These are phyloP conservation scores for Blastocystis sp. DNA, from an alignment of 352 stramenopile species.

Conservation along the genomic window DNA sequence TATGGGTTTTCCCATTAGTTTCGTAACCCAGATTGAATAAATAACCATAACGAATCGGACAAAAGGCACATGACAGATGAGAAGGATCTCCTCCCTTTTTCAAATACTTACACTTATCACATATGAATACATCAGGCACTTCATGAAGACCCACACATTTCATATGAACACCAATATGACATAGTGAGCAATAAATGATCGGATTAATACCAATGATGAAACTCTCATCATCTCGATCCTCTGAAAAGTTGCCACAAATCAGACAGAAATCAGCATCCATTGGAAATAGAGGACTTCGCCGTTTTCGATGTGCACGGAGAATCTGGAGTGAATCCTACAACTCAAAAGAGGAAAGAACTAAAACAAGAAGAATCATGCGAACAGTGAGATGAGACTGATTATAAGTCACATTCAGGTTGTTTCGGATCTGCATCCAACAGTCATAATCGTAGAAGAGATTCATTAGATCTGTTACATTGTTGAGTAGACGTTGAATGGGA, in stretches of 20 bases:
- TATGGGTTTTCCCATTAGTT: not conserved
- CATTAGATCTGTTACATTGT: not conserved
- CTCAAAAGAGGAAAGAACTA: not conserved
- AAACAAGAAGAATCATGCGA: not conserved
- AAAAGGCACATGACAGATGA: slow-evolving; percentile 27
- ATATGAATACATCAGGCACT: slow-evolving; percentile 12
- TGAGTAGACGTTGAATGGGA: not conserved
- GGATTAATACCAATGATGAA: slow-evolving; percentile 64
- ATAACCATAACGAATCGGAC: slow-evolving; percentile 41
- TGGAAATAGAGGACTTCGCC: not conserved
- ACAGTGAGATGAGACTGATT: not conserved
- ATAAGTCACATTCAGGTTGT: slow-evolving; percentile 8
- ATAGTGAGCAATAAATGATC: slow-evolving; percentile 55
- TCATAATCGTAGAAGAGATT: not conserved
- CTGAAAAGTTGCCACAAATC: slow-evolving; percentile 52
- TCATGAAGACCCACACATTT: slow-evolving; percentile 40
- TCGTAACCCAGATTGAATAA: not conserved
- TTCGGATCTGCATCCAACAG: not conserved
- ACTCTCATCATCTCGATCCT: slow-evolving; percentile 49
- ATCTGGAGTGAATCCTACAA: slow-evolving; percentile 2
- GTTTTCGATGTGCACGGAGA: not conserved
- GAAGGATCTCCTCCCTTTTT: slow-evolving; percentile 26
- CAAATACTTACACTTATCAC: slow-evolving; percentile 56
- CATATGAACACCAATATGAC: slow-evolving; percentile 50
- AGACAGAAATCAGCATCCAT: slow-evolving; percentile 37